Percentiles rank a stretch among this genome's conserved stretches.
Evolutionary conservation across 1,139 yeast species (phyloP).

Genomic region (Taphrina communis): DNA sequence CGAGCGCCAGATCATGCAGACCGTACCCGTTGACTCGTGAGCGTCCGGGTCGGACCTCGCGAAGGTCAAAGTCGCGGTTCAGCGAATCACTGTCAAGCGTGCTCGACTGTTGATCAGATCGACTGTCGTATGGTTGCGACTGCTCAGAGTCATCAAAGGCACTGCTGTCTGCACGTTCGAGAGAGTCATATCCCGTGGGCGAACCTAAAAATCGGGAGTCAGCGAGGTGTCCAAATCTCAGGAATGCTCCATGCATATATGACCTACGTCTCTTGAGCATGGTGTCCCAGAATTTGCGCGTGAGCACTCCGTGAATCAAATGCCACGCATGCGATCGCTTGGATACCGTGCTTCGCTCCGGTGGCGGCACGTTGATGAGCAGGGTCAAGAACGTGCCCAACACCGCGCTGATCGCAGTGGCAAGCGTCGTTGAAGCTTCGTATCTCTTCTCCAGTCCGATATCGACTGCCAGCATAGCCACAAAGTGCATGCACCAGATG

Average conservation of each 20-base stretch:
- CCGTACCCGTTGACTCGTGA: background rate
- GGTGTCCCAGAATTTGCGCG: background rate
- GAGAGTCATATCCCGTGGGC: conserved; percentile 7
- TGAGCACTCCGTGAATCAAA: conserved; percentile 8
- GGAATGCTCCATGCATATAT: too few species aligned
- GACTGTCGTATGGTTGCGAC: conserved; percentile 17
- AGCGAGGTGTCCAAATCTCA: too few species aligned
- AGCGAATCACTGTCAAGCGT: conserved; percentile 20
- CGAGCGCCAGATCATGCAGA: background rate
- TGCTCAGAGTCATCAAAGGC: conserved; percentile 12
- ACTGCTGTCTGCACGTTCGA: conserved; percentile 6
- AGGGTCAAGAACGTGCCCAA: conserved; percentile 21
- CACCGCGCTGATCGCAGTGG: conserved; percentile 18
- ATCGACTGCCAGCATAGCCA: conserved; percentile 30
- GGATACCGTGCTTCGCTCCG: conserved; percentile 15
- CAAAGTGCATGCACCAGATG: conserved; percentile 41
- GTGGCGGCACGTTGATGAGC: conserved; percentile 20
- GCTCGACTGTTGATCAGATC: conserved; percentile 22
- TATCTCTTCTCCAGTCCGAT: conserved; percentile 10
- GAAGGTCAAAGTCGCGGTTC: conserved; percentile 15
- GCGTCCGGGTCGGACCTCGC: conserved; percentile 7
- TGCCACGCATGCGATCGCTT: conserved; percentile 5
- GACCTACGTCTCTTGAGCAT: background rate
- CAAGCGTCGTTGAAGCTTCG: conserved; percentile 5
- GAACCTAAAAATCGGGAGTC: background rate